Percentiles rank a stretch among this genome's conserved stretches.
Conservation (phyloP, 2,329 filamentous ascomycete genomes). For the Sclerotinia glacialis region DNA sequence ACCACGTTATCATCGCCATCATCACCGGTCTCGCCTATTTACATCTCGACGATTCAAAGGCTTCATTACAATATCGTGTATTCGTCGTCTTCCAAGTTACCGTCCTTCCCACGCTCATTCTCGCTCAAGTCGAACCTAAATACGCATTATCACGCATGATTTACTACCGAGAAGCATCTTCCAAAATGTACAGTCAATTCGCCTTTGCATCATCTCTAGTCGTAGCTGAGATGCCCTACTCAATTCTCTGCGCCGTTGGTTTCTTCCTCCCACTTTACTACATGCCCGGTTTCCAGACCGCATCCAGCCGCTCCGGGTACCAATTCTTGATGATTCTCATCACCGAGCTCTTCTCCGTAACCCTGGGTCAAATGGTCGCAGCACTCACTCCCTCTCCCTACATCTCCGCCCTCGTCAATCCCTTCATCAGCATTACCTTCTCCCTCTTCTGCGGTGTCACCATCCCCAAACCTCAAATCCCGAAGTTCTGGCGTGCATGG, state of each 20-base stretch:
- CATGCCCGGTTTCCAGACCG: conserved; percentile 69
- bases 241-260: conserved; percentile 70
- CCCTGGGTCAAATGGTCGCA: conserved; percentile 72
- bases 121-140: conserved; percentile 80
- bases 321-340: conserved; percentile 83
- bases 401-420: conserved; percentile 76
- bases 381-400: conserved; percentile 76
- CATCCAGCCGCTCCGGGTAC: conserved; percentile 69
- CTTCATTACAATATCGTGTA: conserved; percentile 78
- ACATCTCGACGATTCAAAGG: conserved; percentile 70
- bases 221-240: conserved; percentile 83
- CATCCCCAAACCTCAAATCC: conserved; percentile 74
- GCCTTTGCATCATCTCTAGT: conserved; percentile 77
- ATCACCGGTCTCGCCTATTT: conserved; percentile 78
- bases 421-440: conserved; percentile 79
- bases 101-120: conserved; percentile 77
- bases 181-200: conserved; percentile 81
- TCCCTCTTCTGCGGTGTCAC: conserved; percentile 85
- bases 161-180: conserved; percentile 80
- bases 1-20: conserved; percentile 74
- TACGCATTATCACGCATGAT: conserved; percentile 77
- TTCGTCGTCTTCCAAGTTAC: conserved; percentile 91
- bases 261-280: conserved; percentile 87
- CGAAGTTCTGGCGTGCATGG: conserved; percentile 75
- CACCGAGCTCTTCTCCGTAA: conserved; percentile 81